Evolutionary conservation across 2,329 filamentous ascomycete genomes (phyloP).

Genomic region (Trichoderma semiorbis): DNA sequence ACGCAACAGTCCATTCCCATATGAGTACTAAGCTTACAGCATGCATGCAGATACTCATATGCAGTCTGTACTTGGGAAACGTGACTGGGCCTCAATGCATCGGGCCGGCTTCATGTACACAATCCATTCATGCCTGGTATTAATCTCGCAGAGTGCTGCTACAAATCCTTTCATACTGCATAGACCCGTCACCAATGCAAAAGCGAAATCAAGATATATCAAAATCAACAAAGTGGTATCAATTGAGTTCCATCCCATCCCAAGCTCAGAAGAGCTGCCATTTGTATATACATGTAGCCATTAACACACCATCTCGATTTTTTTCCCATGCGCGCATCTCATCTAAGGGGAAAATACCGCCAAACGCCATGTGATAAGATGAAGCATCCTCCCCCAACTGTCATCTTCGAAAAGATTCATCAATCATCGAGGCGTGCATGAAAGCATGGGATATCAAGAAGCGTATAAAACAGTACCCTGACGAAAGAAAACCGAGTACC

Average conservation of each 20-base stretch:
- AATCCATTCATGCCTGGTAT: background rate
- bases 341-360: background rate
- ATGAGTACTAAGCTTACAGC: background rate
- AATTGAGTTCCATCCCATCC: conserved; percentile 15
- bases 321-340: background rate
- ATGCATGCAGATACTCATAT: background rate
- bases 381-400: background rate
- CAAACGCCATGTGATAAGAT: conserved; percentile 13
- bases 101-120: background rate
- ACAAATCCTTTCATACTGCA: background rate
- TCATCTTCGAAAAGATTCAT: background rate
- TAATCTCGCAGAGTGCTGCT: background rate
- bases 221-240: conserved; percentile 19
- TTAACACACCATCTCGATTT: conserved; percentile 3
- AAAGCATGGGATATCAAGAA: conserved; percentile 9
- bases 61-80: background rate
- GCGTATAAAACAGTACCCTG: background rate
- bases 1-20: background rate
- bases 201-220: background rate
- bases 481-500: background rate
- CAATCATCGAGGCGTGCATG: background rate
- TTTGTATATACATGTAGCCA: conserved; percentile 10
- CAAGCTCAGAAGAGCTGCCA: background rate
- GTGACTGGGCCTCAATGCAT: background rate
- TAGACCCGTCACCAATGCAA: background rate